Evolutionary conservation across 1,284 basidiomycete genomes (phyloP), one percentile per base, ranked within the genome.

Genomic region (Fomitiporia mediterranea): DNA sequence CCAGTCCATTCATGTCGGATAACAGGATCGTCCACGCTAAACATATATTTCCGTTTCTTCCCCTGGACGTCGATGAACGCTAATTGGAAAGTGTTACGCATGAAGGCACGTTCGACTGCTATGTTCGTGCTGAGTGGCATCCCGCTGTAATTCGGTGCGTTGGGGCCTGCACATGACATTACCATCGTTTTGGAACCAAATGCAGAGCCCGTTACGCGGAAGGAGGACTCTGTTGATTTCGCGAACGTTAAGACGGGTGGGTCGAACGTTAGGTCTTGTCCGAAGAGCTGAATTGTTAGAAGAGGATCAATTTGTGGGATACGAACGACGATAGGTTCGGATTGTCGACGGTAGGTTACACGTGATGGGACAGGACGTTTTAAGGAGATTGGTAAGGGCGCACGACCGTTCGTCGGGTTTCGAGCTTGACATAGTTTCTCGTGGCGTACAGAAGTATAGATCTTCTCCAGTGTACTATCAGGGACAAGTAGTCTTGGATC

Each of bases 81-180:
- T 21, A 97, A 72, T 67, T 95, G 91, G 76, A 97, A 94, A 0
- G 92, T 95, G 67, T 95, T 88, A 50, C 86, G 83, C 94, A 97
- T 96, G 72, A 95, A 95, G 0, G 89, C 85, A 23, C 94, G 83
- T 68, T 97, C 94, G 57, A 97, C 84, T 25, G 81, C 76, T 62
- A 98, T 76, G 6, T 83, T 77, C 60, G 81, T 84, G 65, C 84
- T 89, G 52, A 88, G 75, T 15, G 92, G 89, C 27, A 98, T 72
- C 17, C 87, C 86, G 0, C 82, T 75, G 68, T 97, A 98, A 48
- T 82, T 77, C 38, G 89, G 73, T 0, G 94, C 90, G 68, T 90
- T 91, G 11, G 81, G 74, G 1, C 94, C 93, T 42, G 83, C 78
- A 48, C 91, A 82, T 66, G 84, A 79, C 76, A 97, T 86, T 52